Evolutionary conservation across 2,329 filamentous ascomycete species (phyloP), one percentile per base, ranked within the genome.

Genomic region (Raffaelea albimanens): DNA sequence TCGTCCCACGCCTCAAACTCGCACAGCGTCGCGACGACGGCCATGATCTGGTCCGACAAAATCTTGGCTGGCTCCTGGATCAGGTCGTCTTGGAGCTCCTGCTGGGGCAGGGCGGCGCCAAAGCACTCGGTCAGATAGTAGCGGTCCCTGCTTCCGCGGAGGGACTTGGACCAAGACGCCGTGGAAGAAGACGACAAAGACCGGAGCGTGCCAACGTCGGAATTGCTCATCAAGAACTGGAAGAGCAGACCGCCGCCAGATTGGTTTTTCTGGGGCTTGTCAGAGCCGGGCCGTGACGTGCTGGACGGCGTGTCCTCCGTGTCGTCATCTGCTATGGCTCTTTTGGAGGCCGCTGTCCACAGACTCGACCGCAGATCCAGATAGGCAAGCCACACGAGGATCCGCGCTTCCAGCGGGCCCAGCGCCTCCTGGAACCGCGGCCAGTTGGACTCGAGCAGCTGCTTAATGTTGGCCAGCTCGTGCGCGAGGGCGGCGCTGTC

Each of bases 21-120:
- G 4, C 40, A 33, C 4, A 52, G 40, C 14, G 39, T 34, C 2
- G 45, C 47, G 40, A 44, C 49, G 5, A 50, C 29, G 13, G 44
- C 39, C 50, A 52, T 50, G 14, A 48, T 50, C 25, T 50, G 47
- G 19, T 52, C 50, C 2, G 50, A 52, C 45, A 48, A 36, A 11
- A 31, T 23, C 29, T 52, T 52, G 40, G 45, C 43, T 4, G 50
- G 50, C 29, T 52, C 50, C 22, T 48, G 48, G 13, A 48, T 23
- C 13, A 52, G 14, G 3, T 50, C 47, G 18, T 52, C 50, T 10
- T 36, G 11, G 18, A 52, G 45, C 16, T 50, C 48, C 9, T 45
- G 23, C 2, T 23, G 31, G 1, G 50, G 50, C 23, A 52, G 23
- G 1, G 43, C 39, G 5, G 50, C 20, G 1, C 49, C 49, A 14